Percentiles rank a stretch among this genome's conserved stretches.
Conservation (phyloP, 140 eudicot genomes). For the Erigeron philadelphicus region DNA sequence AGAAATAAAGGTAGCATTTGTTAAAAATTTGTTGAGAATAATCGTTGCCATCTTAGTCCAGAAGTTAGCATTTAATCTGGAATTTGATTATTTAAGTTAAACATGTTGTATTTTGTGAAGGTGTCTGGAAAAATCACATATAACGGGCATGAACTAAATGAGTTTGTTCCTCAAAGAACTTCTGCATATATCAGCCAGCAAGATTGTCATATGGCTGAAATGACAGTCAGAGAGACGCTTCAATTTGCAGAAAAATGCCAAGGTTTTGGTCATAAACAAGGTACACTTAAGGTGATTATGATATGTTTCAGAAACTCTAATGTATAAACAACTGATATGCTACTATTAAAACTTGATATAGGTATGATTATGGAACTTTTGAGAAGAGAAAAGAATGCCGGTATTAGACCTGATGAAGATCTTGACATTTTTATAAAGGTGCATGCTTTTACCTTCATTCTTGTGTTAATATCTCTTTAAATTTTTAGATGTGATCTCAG, state of each 20-base stretch:
- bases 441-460: constrained; percentile 24
- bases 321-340: constrained; percentile 2
- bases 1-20: constrained; percentile 46
- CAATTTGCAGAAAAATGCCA: constrained; percentile 77
- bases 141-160: constrained; percentile 69
- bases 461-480: not conserved
- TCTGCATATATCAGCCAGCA: constrained; percentile 77
- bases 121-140: constrained; percentile 68
- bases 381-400: constrained; percentile 69
- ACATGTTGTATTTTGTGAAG: constrained; percentile 43
- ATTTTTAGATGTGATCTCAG: not conserved
- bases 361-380: constrained; percentile 91
- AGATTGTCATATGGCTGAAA: constrained; percentile 87
- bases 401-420: constrained; percentile 79
- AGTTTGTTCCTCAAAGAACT: constrained; percentile 89
- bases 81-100: constrained; percentile 22
- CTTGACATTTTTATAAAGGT: constrained; percentile 89
- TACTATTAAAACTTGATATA: constrained; percentile 30
- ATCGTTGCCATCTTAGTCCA: not conserved
- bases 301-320: not conserved
- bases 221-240: constrained; percentile 92
- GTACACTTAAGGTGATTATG: constrained; percentile 39
- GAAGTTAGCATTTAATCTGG: constrained; percentile 5
- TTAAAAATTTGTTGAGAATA: not conserved
- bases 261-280: constrained; percentile 69